Evolutionary conservation across 768 basidiomycete genomes (phyloP), one percentile per base, ranked within the genome.

Genomic region (Pleurotus tuber-regium): DNA sequence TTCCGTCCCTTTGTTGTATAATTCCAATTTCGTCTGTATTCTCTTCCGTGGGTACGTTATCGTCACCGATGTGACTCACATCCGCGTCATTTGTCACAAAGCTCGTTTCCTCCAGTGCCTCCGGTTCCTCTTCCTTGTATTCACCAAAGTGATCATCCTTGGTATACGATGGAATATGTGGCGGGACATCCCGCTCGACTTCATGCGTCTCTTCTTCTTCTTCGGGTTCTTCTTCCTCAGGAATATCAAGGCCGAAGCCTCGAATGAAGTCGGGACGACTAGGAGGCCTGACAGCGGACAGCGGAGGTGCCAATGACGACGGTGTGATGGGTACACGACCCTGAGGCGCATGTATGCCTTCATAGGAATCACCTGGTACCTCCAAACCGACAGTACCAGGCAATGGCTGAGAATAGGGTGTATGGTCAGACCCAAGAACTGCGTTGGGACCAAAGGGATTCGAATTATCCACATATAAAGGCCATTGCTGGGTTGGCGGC

Each of bases 181-280:
- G 42, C 41, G 49, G 39, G n/a, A n/a, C 46, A 25, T 30, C 48
- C 12, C 12, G 24, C 12, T 36, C 28, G 26, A 56, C 65, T 42
- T 57, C 60, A 44, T 69, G 66, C 23, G 63, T 64, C 2, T 60
- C 53, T 38, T 60, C 63, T 14, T 64, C 71, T 43, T 77, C 79
- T 53, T 74, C 76, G 35, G 79, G 78, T 57, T 89, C 88, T 30
- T 79, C 83, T 60, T 90, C 89, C 53, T 88, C 83, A 2, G 88
- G 84, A 52, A 83, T 80, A 54, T 92, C 89, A 51, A 93, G 62
- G 9, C 90, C 89, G 67, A 92, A 93, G 4, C 90, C 90, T 54
- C 85, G 78, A 43, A 70, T 67, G 61, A 92, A 93, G 65, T 93
- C 89, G 4, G 86, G 81, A 29, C 82, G 75, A 38, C 75, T 83